Evolutionary conservation across 2,329 filamentous ascomycete genomes (phyloP).

Genomic region (Beauveria sp.): DNA sequence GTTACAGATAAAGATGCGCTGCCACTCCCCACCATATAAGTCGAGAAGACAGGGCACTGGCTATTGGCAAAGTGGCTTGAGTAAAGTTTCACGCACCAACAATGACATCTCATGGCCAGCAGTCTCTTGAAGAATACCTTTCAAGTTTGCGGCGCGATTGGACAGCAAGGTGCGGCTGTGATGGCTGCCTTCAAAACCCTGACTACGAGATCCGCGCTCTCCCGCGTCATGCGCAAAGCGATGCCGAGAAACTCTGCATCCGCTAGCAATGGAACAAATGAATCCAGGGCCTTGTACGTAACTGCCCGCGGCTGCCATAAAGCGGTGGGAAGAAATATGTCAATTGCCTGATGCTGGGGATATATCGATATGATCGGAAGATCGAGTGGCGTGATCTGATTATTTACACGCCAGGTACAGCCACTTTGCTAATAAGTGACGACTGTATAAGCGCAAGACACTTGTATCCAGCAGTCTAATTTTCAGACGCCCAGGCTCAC

Average conservation of each 20-base stretch:
- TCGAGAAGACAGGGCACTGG: no score
- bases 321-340: background rate
- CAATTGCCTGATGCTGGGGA: background rate
- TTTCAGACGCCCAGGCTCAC: no score
- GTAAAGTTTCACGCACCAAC: no score
- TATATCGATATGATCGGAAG: background rate
- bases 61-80: no score
- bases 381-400: background rate
- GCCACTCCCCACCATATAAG: no score
- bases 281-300: constrained; percentile 18
- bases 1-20: no score
- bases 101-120: no score
- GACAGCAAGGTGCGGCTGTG: constrained; percentile 10
- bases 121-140: no score
- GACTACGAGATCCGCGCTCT: background rate
- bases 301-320: background rate
- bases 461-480: no score
- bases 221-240: background rate
- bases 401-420: background rate
- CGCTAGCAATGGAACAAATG: constrained; percentile 36
- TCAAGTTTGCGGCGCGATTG: background rate
- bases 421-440: background rate
- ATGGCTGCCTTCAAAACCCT: background rate
- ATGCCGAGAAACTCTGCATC: background rate
- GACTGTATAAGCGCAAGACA: no score